Percentiles rank a stretch among this genome's conserved stretches.
Conservation (phyloP, 495 filamentous ascomycete genomes). For the Neurospora hispaniola region DNA sequence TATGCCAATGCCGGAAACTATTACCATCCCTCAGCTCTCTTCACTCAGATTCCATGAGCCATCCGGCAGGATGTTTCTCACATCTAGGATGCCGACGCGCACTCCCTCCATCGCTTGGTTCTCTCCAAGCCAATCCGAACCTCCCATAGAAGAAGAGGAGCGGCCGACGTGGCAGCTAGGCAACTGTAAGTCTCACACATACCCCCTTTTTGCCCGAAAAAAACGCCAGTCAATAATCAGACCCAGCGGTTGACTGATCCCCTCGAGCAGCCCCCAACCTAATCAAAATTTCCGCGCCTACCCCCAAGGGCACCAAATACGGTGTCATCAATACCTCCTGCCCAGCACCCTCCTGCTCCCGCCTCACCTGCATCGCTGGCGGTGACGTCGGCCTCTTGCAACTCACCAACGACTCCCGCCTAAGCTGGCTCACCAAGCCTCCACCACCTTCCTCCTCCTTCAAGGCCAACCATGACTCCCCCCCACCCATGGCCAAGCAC, state of each 20-base stretch:
- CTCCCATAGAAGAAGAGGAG: background rate
- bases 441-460: background rate
- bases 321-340: constrained; percentile 6
- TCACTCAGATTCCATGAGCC: constrained; percentile 22
- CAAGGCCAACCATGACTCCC: background rate
- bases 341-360: constrained; percentile 9
- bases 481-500: constrained; percentile 1
- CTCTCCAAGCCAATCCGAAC: constrained; percentile 2
- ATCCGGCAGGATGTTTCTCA: constrained; percentile 18
- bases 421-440: constrained; percentile 8
- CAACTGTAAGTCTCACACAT: background rate
- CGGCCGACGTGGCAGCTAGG: constrained; percentile 9
- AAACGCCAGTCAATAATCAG: background rate
- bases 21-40: constrained; percentile 7
- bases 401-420: background rate
- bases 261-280: background rate
- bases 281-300: background rate
- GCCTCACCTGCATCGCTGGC: constrained; percentile 20
- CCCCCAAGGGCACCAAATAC: background rate
- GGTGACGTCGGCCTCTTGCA: constrained; percentile 21
- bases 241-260: background rate
- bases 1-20: background rate
- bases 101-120: constrained; percentile 5
- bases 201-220: background rate
- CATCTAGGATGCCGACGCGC: constrained; percentile 3